Conservation (phyloP, 129 eudicot species). For the Flaveria sonorensis region DNA sequence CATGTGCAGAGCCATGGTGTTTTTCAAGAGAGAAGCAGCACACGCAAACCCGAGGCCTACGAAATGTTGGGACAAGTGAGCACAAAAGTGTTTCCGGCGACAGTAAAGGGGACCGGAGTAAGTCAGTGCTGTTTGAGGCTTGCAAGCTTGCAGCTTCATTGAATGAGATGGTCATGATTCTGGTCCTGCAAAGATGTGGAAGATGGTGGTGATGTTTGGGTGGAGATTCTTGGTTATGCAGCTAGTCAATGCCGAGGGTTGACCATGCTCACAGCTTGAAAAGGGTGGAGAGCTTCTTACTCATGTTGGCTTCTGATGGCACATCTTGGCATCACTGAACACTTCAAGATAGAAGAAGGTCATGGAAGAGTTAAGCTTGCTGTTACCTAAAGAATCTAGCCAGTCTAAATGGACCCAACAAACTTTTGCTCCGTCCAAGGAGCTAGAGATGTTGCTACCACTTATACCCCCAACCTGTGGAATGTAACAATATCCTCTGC, state of each 20-base stretch:
- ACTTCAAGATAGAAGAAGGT: constrained; percentile 43
- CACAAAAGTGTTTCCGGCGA: constrained; percentile 35
- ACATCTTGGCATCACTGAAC: constrained; percentile 47
- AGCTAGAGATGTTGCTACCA: too few species aligned
- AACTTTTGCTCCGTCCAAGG: too few species aligned
- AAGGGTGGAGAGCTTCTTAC: constrained; percentile 47
- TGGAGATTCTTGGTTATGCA: constrained; percentile 46
- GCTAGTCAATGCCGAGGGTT: constrained; percentile 46
- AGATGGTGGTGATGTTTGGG: constrained; percentile 44
- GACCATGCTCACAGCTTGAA: constrained; percentile 52
- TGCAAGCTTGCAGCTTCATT: constrained; percentile 39
- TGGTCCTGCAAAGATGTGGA: constrained; percentile 33
- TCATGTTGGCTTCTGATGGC: constrained; percentile 53
- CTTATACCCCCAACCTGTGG: too few species aligned
- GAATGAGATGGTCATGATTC: background rate
- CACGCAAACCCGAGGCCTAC: constrained; percentile 29
- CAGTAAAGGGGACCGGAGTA: constrained; percentile 51
- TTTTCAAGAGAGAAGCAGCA: constrained; percentile 34
- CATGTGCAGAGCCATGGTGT: constrained; percentile 44
- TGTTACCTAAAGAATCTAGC: constrained; percentile 22
- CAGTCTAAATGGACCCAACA: too few species aligned
- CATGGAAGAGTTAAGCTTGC: constrained; percentile 42
- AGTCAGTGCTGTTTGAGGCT: constrained; percentile 53
- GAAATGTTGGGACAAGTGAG: constrained; percentile 33
- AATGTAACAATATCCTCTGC: background rate